Conservation (phyloP, 305 asterid genomes). For the Stenogyne calaminthoides region DNA sequence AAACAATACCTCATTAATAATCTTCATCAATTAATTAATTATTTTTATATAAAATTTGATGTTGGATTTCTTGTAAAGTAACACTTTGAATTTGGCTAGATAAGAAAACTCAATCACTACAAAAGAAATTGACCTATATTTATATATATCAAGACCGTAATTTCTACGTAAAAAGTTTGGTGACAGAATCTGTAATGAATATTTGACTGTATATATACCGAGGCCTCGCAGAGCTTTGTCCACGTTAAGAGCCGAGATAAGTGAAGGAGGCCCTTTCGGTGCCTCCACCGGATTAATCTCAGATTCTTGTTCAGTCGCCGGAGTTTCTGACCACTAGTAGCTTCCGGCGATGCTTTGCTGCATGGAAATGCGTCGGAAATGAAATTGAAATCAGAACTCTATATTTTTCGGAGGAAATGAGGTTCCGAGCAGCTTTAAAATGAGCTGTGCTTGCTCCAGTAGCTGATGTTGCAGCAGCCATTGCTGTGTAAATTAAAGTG, state of each 20-base stretch:
- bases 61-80: too few species aligned
- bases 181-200: too few species aligned
- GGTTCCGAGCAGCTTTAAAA: conserved; percentile 19
- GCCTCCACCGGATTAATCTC: conserved; percentile 37
- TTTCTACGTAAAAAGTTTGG: too few species aligned
- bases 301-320: conserved; percentile 18
- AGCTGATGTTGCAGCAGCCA: conserved; percentile 49
- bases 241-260: conserved; percentile 73
- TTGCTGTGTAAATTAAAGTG: too few species aligned
- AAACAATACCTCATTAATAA: conserved; percentile 28
- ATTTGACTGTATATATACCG: conserved; percentile 34
- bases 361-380: not conserved
- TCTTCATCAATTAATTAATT: not conserved
- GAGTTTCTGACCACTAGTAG: conserved; percentile 19
- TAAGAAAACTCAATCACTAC: too few species aligned
- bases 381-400: conserved; percentile 7
- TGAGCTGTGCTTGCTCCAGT: conserved; percentile 34
- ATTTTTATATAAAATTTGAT: too few species aligned
- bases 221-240: conserved; percentile 82
- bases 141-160: too few species aligned
- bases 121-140: too few species aligned
- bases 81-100: too few species aligned
- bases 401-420: not conserved
- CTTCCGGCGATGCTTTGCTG: conserved; percentile 12
- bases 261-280: conserved; percentile 52